Base-by-base conservation (phyloP, 768 basidiomycete species). In the Boletus rubescentipes region DNA sequence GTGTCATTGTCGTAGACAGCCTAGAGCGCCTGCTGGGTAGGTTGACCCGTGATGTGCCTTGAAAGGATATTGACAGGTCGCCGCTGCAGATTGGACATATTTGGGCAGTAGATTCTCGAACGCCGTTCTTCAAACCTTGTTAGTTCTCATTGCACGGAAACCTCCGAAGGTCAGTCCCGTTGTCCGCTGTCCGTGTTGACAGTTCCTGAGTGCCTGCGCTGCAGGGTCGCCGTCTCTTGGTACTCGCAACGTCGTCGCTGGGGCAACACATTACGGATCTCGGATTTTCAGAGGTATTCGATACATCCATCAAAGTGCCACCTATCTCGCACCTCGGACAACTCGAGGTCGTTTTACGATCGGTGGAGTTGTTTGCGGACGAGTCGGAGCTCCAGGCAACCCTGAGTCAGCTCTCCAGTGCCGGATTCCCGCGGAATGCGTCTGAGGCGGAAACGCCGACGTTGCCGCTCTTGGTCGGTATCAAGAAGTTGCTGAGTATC, bases 91-190 rank as follows among this genome's bases (percentile, higher is more conserved):
- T 60, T 99, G 93, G 90, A 94, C 93, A 7, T 93, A 95, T 4
- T 87, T 99, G 73, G 96, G 96, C 3, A 91, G 89, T n/a, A 80
- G 94, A 44, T 99, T 98, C 74, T 98, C 96, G 1, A 98, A 98
- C 68, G 77, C 86, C 9, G 92, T 98, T 5, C 77, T 99, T 21
- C 97, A 98, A 70, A 79, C 95, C 0, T 73, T 99, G 16, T 75
- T 97, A 46, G 95, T 98, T 0, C 76, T 99, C 23, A 84, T 98
- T 56, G 84, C 83, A 41, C 87, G 91, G 57, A 81, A 90, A 55
- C 97, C 97, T 39, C 97, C 97, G 1, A 97, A 97, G 81, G 93
- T 92, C 59, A 38, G 74, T 59, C 20, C 6, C 48, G n/a, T 45
- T 18, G 21, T 43, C 39, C 34, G 32, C 11, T 18, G 15, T 36